A percentile compares a stretch with the other conserved stretches of the same genome.
These are phyloP conservation scores for Quaeritorhiza haematococci DNA, from an alignment of 371 early-diverging fungal genomes.

Conservation along the genomic window DNA sequence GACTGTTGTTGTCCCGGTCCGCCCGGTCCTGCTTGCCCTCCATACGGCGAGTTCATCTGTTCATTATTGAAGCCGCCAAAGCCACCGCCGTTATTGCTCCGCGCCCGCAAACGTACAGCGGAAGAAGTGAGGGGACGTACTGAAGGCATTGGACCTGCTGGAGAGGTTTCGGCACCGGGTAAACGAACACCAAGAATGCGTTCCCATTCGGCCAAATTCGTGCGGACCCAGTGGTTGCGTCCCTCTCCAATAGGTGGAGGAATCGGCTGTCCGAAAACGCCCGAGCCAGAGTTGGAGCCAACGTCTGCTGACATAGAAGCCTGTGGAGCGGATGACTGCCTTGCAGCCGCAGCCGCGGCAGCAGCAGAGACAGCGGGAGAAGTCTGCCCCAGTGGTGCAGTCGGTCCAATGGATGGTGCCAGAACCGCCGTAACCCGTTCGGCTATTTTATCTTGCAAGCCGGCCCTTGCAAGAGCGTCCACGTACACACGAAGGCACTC, in stretches of 20 bases:
- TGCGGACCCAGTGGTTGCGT: constrained; percentile 24
- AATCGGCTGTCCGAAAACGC: neutral
- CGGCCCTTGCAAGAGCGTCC: constrained; percentile 29
- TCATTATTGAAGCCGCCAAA: neutral
- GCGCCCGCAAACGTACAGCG: too few species aligned
- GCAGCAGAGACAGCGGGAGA: too few species aligned
- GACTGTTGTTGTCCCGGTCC: neutral
- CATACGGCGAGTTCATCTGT: neutral
- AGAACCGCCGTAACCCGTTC: neutral
- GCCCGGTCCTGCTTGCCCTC: neutral
- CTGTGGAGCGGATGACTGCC: too few species aligned
- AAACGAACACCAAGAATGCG: too few species aligned
- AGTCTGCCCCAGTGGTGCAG: too few species aligned
- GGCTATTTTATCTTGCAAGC: constrained; percentile 22
- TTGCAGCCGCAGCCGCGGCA: too few species aligned
- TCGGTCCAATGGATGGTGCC: too few species aligned
- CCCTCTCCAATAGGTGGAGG: constrained; percentile 6
- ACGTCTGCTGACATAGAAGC: too few species aligned
- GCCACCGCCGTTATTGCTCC: too few species aligned
- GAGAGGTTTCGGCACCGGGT: neutral
- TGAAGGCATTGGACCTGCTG: too few species aligned
- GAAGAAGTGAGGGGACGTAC: too few species aligned
- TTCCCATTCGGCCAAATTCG: constrained; percentile 24
- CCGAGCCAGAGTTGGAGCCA: too few species aligned
- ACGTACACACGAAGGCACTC: constrained; percentile 30